Base-by-base conservation (phyloP, 192 early-diverging fungal genomes). In the Podila epicladia region DNA sequence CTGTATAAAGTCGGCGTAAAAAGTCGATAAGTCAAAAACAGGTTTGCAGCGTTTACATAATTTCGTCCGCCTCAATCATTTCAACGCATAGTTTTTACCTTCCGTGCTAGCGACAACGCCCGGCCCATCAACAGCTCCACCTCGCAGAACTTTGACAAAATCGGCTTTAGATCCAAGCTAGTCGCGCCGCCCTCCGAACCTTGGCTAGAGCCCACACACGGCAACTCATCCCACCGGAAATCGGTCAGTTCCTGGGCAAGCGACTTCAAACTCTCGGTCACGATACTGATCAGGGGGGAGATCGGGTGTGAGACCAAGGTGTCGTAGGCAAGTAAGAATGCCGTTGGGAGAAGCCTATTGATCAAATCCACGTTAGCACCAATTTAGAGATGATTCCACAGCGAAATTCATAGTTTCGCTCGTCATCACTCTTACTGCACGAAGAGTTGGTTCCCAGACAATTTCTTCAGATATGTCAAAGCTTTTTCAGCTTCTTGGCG, bases 271-370 rank as follows among this genome's bases (percentile, higher is more conserved):
- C 65, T 75, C 26, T 67, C 58, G 9, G 80, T 59, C 0, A 92
- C 69, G 11, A 72, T 62, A 7, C 72, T 75, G 8, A 88, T 80
- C 53, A 80, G 62, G 15, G 67, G 60, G 6, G 82, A 62, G 19
- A 91, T 69, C 11, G 91, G 87, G 62, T 93, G 91, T 1, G 86
- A 83, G 2, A 82, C 72, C 19, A 97, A 82, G 2, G 89, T 85
- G 58, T 95, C 92, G 66, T 95, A 97, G 6, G 88, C 86, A 41
- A 94, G 87, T n/a, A 94, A 76, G 24, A 90, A 91, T 53, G 94
- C 66, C 22, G 90, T 72, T 22, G 75, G 75, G 9, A 79, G 66
- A 9, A 79, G 38, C 22, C 70, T 72, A 48, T 3, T 28, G 8
- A 37, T 32, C 20, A 51, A 57, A 11, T 19, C 62, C 51, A 64